Base-by-base conservation (phyloP, 345 rosid species). In the Brassica rapa region DNA sequence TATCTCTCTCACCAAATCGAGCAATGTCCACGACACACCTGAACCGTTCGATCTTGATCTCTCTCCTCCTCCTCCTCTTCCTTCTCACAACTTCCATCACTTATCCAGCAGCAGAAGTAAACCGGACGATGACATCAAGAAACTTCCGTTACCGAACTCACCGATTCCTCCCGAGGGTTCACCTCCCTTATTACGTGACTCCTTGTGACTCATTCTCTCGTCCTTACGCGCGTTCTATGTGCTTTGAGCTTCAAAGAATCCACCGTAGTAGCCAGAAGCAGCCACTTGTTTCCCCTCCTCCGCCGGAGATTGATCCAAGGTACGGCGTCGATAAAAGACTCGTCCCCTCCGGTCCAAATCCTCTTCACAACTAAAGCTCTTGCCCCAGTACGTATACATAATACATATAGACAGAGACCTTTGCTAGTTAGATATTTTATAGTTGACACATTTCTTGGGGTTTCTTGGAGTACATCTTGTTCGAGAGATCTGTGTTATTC, bases 321-420 rank as follows among this genome's bases (percentile, higher is more conserved):
- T 93, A 91, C 66, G 93, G 93, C 10, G 88, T 88, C 19, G 87
- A 93, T 70, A 93, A 91, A 81, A 91, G 97, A 39, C 93, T 86
- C 6, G 98, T 93, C 41, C 98, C 97, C 9, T 88, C 94, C 2
- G 97, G 98, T 62, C 94, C 98, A 2, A 93, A 93, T 81, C 97
- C 98, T 5, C 86, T 93, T 74, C 97, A 93, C 84, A 96, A 91
- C 86, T 86, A 75, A 68, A 21, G 27, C 74, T 32, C 1, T 55
- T 37, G 61, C 55, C 6, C 56, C 66, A 21, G 16, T 67, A 61
- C 39, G 35, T 43, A 37, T 37, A 37, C 43, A 37, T 37, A 37
- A 37, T 27, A 27, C 37, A 41, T 37, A 39, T 39, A 27, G 30
- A 9, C 46, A 41, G 55, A 46, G 55, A 46, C 55, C 24, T 11